Evolutionary conservation across 768 basidiomycete species (phyloP), one percentile per base, ranked within the genome.

Genomic region (Amanita pseudoporphyria): DNA sequence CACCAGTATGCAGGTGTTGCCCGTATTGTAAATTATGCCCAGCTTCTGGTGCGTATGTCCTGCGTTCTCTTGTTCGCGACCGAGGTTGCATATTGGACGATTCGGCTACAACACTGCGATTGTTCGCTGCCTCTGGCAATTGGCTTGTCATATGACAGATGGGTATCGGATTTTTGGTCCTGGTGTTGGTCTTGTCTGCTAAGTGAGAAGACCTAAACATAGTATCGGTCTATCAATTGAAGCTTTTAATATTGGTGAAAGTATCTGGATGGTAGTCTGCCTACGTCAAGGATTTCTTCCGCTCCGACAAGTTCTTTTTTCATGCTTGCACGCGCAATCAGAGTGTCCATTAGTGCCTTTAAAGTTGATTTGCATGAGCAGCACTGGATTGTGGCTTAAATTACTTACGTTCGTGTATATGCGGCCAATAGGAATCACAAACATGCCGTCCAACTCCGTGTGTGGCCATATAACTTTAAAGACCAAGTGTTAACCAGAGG

Each of bases 251-350:
- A 28, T 28, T 14, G 18, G 14, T 26, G 16, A 26, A 19, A 31
- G 14, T 21, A 26, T 14, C 9, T 28, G 7, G n/a, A 43, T 14
- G n/a, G 1, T 9, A 43, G 9, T 10, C 13, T n/a, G 28, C 41
- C 28, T 43, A 43, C 41, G 28, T 43, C 16, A 43, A 43, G 16
- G 7, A 31, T 9, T 43, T 43, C 41, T 13, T 43, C 28, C n/a
- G 1, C 9, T 9, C 41, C 28, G 14, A n/a, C 26, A 9, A 43
- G n/a, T 28, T 43, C 28, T n/a, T 26, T 31, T 10, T 30, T 47
- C 31, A 35, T 14, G 26, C 32, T 35, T 19, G 30, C 45, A 5
- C 45, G 52, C 28, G 46, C 55, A 32, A 43, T 53, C 10, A 47
- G 52, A 24, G 45, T 47, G 14, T 35, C 31, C 45, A 38, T 38